Percentiles rank a stretch among this genome's conserved stretches.
Conservation (phyloP, 148 eudicot species). For the Polygonum maritimum region DNA sequence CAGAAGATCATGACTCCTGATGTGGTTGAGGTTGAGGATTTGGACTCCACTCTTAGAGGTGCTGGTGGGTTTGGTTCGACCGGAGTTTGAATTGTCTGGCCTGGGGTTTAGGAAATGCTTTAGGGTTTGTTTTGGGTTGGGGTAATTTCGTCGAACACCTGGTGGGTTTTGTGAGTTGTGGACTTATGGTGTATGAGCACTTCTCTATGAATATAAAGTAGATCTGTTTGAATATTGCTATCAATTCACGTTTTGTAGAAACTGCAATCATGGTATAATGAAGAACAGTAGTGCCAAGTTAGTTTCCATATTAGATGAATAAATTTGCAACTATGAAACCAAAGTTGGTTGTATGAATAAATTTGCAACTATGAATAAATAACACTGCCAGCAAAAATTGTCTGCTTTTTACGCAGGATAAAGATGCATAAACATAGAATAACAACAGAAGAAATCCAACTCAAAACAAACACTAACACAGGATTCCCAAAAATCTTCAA, state of each 20-base stretch:
- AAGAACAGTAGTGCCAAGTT: no score
- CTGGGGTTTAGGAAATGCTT: background rate
- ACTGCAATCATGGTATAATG: no score
- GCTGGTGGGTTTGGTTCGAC: slow-evolving; percentile 82
- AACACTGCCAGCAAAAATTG: background rate
- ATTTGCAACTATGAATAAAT: background rate
- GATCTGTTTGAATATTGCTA: background rate
- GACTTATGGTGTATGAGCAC: background rate
- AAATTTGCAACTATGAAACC: background rate
- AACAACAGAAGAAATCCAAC: background rate
- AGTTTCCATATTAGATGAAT: background rate
- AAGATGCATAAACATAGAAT: background rate
- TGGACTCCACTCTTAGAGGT: slow-evolving; percentile 65
- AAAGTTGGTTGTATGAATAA: background rate
- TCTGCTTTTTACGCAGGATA: background rate
- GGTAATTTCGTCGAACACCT: background rate
- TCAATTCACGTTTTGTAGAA: no score
- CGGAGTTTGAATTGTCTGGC: slow-evolving; percentile 22
- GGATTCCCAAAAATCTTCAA: background rate
- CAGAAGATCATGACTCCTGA: slow-evolving; percentile 76
- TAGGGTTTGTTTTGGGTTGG: background rate
- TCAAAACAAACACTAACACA: background rate
- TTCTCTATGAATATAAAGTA: background rate
- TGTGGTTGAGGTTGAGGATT: slow-evolving; percentile 67
- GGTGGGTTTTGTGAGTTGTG: background rate